Evolutionary conservation across 2,329 filamentous ascomycete genomes (phyloP), one percentile per base, ranked within the genome.

Genomic region (Xylariaceae sp.): DNA sequence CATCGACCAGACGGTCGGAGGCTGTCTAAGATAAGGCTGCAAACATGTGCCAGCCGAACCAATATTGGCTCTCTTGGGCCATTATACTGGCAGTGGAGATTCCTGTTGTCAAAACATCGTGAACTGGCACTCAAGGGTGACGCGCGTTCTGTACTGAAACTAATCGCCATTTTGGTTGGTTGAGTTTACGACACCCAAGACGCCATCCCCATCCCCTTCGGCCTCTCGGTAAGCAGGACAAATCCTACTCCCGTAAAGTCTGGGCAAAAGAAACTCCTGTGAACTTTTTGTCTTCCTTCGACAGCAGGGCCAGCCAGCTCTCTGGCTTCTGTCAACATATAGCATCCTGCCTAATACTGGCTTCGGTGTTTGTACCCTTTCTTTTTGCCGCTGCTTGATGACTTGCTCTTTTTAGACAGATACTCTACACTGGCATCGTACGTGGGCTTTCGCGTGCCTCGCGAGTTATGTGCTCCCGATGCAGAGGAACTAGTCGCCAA

Each of bases 331-430:
- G 23, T 30, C 23, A 30, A 30, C 23, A 30, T 5, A 30, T 30
- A 30, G 5, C 23, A 5, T 13, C 37, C 37, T 45, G 50, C 50
- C 66, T 47, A 67, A 58, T 69, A 62, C 61, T 70, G 65, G 51
- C 59, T 57, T 48, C 69, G 67, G 45, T 64, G 65, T 59, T 66
- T 70, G 30, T 67, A 64, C 9, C 65, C 62, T 62, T 68, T 71
- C 62, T 67, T 71, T 60, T 70, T 71, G 45, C 65, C 56, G 47
- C 60, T 63, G 49, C 57, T 65, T 13, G 68, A 64, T 10, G 56
- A 45, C 58, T 69, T 71, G 13, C 61, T 34, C 57, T 67, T 72
- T 59, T 67, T 71, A 3, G 65, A 56, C 4, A 62, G 52, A 34
- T 65, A 64, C 42, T 71, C 68, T 10, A 55, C 56, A 48, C 50